Percentiles rank a stretch among this genome's conserved stretches.
Conservation (phyloP, 768 basidiomycete genomes). For the Coprinopsis marcescibilis region DNA sequence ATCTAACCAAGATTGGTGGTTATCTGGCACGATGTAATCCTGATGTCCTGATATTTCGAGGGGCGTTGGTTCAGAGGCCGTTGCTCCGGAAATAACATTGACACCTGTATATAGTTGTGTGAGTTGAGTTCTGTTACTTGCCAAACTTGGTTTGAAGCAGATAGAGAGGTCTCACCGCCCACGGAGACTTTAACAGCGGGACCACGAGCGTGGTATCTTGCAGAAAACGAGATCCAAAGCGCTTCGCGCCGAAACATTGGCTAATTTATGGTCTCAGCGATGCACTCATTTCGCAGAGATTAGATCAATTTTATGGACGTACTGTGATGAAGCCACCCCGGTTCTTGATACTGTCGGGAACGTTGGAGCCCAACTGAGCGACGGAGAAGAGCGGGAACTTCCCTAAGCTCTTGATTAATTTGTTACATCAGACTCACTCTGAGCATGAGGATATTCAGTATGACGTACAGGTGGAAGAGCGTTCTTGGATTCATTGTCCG, state of each 20-base stretch:
- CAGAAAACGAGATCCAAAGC: constrained; percentile 10
- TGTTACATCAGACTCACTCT: neutral
- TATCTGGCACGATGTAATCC: constrained; percentile 16
- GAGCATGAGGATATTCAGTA: neutral
- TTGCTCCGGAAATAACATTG: no score
- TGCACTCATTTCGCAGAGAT: neutral
- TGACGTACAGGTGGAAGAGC: constrained; percentile 5
- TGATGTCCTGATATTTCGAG: neutral
- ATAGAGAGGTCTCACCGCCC: no score
- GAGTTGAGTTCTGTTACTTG: no score
- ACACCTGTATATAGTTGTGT: no score
- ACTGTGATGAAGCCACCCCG: constrained; percentile 14
- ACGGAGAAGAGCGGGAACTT: constrained; percentile 11
- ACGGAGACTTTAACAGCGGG: constrained; percentile 14
- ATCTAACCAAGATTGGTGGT: constrained; percentile 16
- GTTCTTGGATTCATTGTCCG: constrained; percentile 4
- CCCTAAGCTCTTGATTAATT: constrained; percentile 11
- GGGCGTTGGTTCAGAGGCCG: constrained; percentile 1
- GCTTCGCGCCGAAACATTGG: constrained; percentile 17
- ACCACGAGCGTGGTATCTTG: neutral
- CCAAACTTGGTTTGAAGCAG: no score
- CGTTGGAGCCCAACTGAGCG: constrained; percentile 2
- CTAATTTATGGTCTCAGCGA: constrained; percentile 3
- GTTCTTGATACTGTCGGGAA: constrained; percentile 10
- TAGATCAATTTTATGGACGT: neutral